A percentile compares a stretch with the other conserved stretches of the same genome.
Conservation (phyloP, 2,329 filamentous ascomycete species). For the Pseudocercospora fuligena region DNA sequence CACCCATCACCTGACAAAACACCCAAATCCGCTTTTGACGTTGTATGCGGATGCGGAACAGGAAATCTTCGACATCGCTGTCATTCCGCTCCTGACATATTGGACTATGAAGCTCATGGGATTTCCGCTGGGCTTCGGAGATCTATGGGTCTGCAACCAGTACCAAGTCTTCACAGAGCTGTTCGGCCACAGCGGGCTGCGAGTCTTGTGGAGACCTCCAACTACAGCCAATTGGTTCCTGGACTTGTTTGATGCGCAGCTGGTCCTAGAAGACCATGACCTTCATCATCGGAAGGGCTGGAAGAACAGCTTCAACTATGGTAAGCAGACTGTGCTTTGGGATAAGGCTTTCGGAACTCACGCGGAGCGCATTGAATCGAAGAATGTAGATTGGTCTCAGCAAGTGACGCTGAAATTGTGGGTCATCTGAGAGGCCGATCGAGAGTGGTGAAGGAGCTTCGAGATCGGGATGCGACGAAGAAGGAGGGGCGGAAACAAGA, state of each 20-base stretch:
- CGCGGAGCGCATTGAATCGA: conserved; percentile 44
- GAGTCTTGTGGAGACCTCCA: conserved; percentile 43
- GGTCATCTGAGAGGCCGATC: background rate
- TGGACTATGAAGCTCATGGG: conserved; percentile 44
- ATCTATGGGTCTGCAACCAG: conserved; percentile 54
- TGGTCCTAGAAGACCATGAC: conserved; percentile 51
- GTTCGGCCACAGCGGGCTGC: conserved; percentile 47
- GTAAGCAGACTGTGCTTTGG: conserved; percentile 48
- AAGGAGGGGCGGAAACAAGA: no score
- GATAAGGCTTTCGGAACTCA: conserved; percentile 43
- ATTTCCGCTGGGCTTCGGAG: conserved; percentile 52
- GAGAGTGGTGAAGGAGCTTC: no score
- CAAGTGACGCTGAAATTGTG: conserved; percentile 10
- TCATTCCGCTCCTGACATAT: conserved; percentile 49
- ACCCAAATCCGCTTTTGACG: conserved; percentile 50
- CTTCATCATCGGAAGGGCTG: conserved; percentile 46
- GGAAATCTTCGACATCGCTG: conserved; percentile 50
- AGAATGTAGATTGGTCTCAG: conserved; percentile 23
- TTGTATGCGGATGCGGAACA: conserved; percentile 50
- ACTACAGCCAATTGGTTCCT: conserved; percentile 45
- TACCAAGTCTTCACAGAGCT: conserved; percentile 52
- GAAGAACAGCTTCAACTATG: conserved; percentile 47
- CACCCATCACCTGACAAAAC: conserved; percentile 54
- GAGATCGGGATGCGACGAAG: no score
- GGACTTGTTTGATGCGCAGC: conserved; percentile 41